Evolutionary conservation across 1,284 basidiomycete genomes (phyloP), one percentile per base, ranked within the genome.

Genomic region (Pulchroboletus neoregius): DNA sequence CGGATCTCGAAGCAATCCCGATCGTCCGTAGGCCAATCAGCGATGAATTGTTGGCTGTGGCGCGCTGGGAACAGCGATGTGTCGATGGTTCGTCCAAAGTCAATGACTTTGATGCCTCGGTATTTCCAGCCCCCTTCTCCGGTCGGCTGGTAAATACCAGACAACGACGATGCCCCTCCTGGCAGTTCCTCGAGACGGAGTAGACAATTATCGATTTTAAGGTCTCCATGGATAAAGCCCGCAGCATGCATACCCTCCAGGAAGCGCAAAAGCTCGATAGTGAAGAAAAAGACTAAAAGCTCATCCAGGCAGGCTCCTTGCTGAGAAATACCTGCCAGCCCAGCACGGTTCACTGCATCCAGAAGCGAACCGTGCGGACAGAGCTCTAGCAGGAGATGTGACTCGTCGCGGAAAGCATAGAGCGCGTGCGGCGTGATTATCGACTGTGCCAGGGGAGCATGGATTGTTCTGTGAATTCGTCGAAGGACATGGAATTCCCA

Each of bases 141-240:
- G 0, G 75, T 71, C 2, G 85, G 79, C 38, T 83, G 75, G 69
- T 98, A 99, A 18, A 74, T 68, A 44, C 79, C 71, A 2, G 82
- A 78, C 88, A 95, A 94, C 0, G 78, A 73, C 3, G 81, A 71
- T 0, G 75, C 68, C 2, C 82, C 84, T 13, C 82, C 84, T 0
- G 87, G 83, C 3, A 89, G 80, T 42, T 91, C 85, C 56, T 93
- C 89, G 23, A 99, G 75, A 4, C 96, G 83, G 7, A 99, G 73
- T 11, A 99, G 78, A 65, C 94, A 97, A 69, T 99, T 99, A 72
- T 99, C 96, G 63, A 98, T 97, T 76, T 99, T 99, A 58, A 99
- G 77, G 70, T 99, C 96, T 34, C 96, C 95, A 60, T 99, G 96
- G 56, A 99, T 88, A 70, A 98, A 87, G 13, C 89, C 87, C 0